phyloP scores from a whole-genome alignment of 139 green algal genomes.

The Micractinium sp. region DNA sequence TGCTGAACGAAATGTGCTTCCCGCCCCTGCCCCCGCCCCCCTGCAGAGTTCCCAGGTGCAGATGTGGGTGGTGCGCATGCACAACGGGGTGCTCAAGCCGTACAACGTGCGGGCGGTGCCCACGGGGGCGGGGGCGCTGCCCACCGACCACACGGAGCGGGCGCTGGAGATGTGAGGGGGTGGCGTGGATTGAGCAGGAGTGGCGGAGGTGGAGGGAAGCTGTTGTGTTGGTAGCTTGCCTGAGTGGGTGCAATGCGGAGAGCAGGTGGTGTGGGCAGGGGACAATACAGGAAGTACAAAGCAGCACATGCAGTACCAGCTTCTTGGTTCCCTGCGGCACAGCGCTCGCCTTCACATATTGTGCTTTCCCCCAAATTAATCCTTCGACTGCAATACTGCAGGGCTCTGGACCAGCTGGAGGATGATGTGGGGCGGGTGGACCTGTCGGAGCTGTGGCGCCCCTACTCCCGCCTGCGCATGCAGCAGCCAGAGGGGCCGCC shows the following conservation, averaged over 20 bases:
- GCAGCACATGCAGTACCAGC: too few relatives aligned
- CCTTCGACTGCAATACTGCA: background rate
- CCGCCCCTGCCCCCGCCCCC: background rate
- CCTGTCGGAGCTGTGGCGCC: constrained; percentile 63
- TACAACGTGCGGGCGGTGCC: constrained; percentile 41
- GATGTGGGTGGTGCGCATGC: constrained; percentile 52
- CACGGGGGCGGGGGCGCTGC: background rate
- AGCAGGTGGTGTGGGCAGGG: too few relatives aligned
- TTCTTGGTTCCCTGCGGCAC: too few relatives aligned
- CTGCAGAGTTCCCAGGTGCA: constrained; percentile 33
- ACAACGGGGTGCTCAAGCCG: constrained; percentile 39
- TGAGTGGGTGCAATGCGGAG: too few relatives aligned
- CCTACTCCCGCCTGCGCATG: constrained; percentile 54
- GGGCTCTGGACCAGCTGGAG: constrained; percentile 40
- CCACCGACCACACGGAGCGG: background rate
- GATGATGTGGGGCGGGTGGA: constrained; percentile 58
- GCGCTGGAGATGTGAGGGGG: constrained; percentile 9
- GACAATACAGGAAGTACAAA: too few relatives aligned
- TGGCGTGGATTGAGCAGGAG: background rate
- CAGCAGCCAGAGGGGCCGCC: constrained; percentile 39
- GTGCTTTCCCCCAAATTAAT: too few relatives aligned
- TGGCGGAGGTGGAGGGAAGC: background rate
- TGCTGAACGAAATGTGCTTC: too few relatives aligned
- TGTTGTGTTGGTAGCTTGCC: too few relatives aligned
- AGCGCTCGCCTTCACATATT: too few relatives aligned